Percentiles rank a stretch among this genome's conserved stretches.
phyloP scores from a whole-genome alignment of 2,329 filamentous ascomycete genomes.

The Sordariomycetes sp. region DNA sequence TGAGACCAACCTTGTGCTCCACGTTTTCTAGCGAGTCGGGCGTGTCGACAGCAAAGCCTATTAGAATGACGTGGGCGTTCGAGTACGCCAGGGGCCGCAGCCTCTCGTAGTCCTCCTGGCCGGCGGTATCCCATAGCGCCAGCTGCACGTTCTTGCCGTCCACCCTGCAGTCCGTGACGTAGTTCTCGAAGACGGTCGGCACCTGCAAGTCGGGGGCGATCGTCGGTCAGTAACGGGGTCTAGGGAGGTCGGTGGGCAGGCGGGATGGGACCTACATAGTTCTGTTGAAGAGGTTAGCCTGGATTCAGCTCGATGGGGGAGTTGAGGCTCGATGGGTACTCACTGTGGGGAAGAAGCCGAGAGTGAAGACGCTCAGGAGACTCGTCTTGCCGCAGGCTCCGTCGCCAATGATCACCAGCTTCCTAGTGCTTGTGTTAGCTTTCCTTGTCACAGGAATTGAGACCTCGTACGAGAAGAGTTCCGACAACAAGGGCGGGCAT shows the following conservation, averaged over 20 bases:
- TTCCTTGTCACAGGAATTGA: not conserved
- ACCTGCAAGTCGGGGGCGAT: constrained; percentile 42
- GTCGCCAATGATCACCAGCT: constrained; percentile 93
- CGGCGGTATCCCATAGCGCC: constrained; percentile 98
- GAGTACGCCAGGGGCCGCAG: constrained; percentile 90
- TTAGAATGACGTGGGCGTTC: constrained; percentile 93
- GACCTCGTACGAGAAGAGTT: not conserved
- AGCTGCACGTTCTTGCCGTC: constrained; percentile 98
- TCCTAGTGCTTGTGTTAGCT: constrained; percentile 40
- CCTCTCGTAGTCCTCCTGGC: constrained; percentile 97
- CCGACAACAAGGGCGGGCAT: not conserved
- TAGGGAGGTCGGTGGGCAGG: not conserved
- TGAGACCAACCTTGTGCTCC: constrained; percentile 70
- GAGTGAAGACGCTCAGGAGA: constrained; percentile 91
- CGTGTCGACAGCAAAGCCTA: constrained; percentile 90
- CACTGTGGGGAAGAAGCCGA: constrained; percentile 96
- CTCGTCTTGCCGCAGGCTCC: constrained; percentile 98
- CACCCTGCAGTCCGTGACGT: constrained; percentile 96
- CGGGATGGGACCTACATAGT: constrained; percentile 39
- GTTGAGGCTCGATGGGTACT: constrained; percentile 25
- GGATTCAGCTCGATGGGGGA: constrained; percentile 13
- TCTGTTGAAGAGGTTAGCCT: constrained; percentile 24
- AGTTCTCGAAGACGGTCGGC: constrained; percentile 98
- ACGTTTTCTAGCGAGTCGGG: constrained; percentile 97
- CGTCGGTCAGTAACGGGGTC: not conserved